These are phyloP conservation scores for Oenanthe javanica DNA, from an alignment of 140 eudicot genomes.

Conservation along the genomic window DNA sequence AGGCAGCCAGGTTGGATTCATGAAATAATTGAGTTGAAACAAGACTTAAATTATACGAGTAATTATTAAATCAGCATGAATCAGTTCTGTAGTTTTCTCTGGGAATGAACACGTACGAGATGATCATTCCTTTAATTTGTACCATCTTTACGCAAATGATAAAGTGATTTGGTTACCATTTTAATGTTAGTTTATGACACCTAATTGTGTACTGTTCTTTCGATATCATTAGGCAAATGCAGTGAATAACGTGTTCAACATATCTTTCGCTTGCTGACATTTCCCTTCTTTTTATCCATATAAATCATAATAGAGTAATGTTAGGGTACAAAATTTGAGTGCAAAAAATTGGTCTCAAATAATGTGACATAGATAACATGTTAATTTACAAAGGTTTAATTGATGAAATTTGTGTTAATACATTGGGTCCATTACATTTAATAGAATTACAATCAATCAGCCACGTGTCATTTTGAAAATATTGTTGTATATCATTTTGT, in stretches of 20 bases:
- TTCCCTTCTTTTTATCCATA: too few species aligned
- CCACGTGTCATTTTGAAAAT: too few species aligned
- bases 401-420: too few species aligned
- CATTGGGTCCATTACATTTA: too few species aligned
- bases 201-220: not conserved
- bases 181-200: not conserved
- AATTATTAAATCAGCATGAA: not conserved
- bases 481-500: too few species aligned
- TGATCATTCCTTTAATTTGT: not conserved
- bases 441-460: too few species aligned
- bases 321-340: too few species aligned
- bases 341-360: too few species aligned
- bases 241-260: not conserved
- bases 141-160: not conserved
- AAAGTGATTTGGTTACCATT: not conserved
- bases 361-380: too few species aligned
- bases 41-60: not conserved
- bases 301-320: too few species aligned
- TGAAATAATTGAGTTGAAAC: conserved; percentile 5
- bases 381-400: too few species aligned
- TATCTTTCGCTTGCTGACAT: not conserved
- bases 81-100: not conserved
- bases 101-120: conserved; percentile 9
- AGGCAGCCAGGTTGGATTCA: conserved; percentile 11
- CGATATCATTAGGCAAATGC: not conserved